Base-by-base conservation (phyloP, 805 yeast species). In the Teunomyces cretensis region DNA sequence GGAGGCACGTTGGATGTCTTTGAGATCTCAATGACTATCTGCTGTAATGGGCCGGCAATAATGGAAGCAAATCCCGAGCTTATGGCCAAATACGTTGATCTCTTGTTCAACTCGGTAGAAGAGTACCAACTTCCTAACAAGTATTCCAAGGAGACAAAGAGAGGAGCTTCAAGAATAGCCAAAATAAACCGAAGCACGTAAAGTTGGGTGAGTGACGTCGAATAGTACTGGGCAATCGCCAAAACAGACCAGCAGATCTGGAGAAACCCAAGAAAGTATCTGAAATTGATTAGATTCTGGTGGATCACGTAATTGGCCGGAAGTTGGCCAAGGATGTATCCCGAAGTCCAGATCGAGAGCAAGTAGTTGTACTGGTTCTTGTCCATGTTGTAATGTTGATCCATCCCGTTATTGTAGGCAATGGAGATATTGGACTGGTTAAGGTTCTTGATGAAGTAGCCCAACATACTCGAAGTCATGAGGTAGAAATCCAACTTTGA, bases 401-500 rank as follows among this genome's bases (percentile, higher is more conserved):
- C 45, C 46, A 56, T 46, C 2, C 60, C 60, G 5, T 52, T 52
- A 9, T 55, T 56, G 33, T 55, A 56, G 11, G 59, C 61, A 26
- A 51, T 55, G 43, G 56, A 51, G 28, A 56, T 44, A 43, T 56
- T 56, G 39, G 59, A 54, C 36, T 50, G 54, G 44, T 56, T 55
- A 33, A 56, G 45, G 31, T 52, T 51, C 42, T 56, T 56, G 46
- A 56, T 55, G 48, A 56, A 56, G 48, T 56, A 56, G 9, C 57
- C 47, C 30, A 47, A 30, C 27, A 47, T 44, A 46, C 35, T 28
- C 51, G 80, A 79, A 37, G 74, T 67, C n/a, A 81, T 71, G 41
- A 85, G 63, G 28, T 80, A 56, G 9, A 80, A 49, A 54, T 84
- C 89, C 27, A 83, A 58, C 56, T 84, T 84, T 12, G 81, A 56